Percentiles rank a stretch among this genome's conserved stretches.
Evolutionary conservation across 2,329 filamentous ascomycete genomes (phyloP).

Genomic region (Talaromyces sp.): DNA sequence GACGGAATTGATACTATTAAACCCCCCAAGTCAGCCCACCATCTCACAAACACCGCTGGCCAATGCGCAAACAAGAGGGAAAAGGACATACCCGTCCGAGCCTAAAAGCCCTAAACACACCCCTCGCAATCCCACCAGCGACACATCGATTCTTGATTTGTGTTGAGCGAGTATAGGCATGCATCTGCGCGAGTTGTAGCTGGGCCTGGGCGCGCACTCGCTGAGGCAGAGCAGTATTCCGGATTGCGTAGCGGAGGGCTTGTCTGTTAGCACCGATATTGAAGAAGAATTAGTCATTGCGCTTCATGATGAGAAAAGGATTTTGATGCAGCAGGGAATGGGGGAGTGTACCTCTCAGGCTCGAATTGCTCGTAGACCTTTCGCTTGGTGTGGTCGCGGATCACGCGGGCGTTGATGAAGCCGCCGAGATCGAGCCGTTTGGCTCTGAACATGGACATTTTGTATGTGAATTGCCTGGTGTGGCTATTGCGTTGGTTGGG

Average conservation of each 20-base stretch:
- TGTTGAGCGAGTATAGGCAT: constrained; percentile 87
- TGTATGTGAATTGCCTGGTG: constrained; percentile 28
- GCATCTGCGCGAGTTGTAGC: constrained; percentile 90
- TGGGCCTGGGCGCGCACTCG: constrained; percentile 87
- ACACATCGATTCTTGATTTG: constrained; percentile 94
- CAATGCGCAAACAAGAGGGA: not conserved
- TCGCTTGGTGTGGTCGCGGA: constrained; percentile 95
- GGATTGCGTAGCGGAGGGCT: constrained; percentile 88
- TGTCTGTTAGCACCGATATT: constrained; percentile 3
- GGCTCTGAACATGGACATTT: constrained; percentile 79
- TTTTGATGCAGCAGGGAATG: not conserved
- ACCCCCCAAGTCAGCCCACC: not conserved
- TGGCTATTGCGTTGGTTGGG: constrained; percentile 16
- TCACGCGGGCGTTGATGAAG: constrained; percentile 78
- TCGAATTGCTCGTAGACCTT: constrained; percentile 86
- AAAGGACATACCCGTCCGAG: constrained; percentile 71
- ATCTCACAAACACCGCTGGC: not conserved
- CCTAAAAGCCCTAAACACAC: constrained; percentile 91
- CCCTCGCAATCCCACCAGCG: constrained; percentile 81
- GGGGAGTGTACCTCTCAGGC: constrained; percentile 69
- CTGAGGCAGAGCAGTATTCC: constrained; percentile 80
- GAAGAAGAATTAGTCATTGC: not conserved
- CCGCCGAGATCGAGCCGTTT: constrained; percentile 88
- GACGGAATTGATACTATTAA: constrained; percentile 80
- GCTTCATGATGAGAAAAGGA: no score